Base-by-base conservation (phyloP, 306 rosid species). In the Biancaea sappan region DNA sequence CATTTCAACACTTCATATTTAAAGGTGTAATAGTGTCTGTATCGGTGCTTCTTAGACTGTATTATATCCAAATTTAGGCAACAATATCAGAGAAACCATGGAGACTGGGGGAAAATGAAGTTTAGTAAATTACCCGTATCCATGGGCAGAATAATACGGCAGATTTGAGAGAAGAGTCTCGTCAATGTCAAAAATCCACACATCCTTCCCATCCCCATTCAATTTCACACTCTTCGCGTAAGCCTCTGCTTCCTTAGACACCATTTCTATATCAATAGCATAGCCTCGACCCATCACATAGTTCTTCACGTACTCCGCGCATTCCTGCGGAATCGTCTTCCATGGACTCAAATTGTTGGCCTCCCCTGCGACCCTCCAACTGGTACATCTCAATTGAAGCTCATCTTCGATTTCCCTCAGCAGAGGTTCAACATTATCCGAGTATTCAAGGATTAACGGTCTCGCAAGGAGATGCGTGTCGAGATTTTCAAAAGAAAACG, bases 281-380 rank as follows among this genome's bases (percentile, higher is more conserved):
- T 92, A 91, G 2, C 80, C 89, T 10, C 74, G 74, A 14, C 96
- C 96, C 16, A 25, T 84, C 72, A 88, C 22, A 83, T 94, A 91
- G 0, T 82, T 88, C 54, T 75, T 83, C 69, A 94, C 97, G 64
- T 90, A 85, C 24, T 87, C 89, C 3, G 22, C 73, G 47, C 99
- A 91, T 61, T 86, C 93, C 56, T 53, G 54, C 0, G 95, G 97
- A 26, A 89, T 82, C 15, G 77, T 84, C 70, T 65, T 88, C 99
- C 99, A 94, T 0, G 90, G 89, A 21, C 70, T 76, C 21, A 86
- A 64, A 47, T 94, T 94, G 66, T 94, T 94, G 3, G 97, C 86
- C 78, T 94, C 99, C 22, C 12, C 99, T 3, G 92, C 84, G 28
- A 94, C 80, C 71, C 99, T 86, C 99, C 99, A 94, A 62, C 97